Base-by-base conservation (phyloP, 2,329 filamentous ascomycete genomes). In the Botrytis galanthina region DNA sequence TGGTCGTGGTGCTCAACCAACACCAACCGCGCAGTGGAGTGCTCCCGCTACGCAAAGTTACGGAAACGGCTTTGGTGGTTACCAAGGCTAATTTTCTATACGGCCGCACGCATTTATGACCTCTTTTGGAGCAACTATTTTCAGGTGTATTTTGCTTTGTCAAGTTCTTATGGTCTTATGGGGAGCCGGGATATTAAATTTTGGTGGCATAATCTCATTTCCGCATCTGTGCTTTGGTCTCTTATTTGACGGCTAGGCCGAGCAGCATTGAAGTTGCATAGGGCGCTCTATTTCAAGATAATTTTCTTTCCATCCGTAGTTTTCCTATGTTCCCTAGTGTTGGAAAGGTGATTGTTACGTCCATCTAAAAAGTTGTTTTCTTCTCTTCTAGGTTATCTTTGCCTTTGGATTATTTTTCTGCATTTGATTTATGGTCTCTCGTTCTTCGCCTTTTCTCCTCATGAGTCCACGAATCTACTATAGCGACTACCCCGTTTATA, bases 1-100 rank as follows among this genome's bases (percentile, higher is more conserved):
- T 81, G 93, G 93, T 76, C 93, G 94, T 81, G 93, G 93, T 77
- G 87, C 87, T 76, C 87, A 87, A 76, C 80, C 78, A 75, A 78
- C 77, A 66, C 78, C 78, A 44, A 80, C 79, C 75, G 76, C 81
- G 69, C 81, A 82, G 66, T 83, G 82, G 82, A 81, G 79, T 74
- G 88, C 90, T 78, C 85, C 85, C 57, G 86, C 87, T 59, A 88
- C 87, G 76, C 88, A 89, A 81, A 88, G 86, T 81, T 90, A 88
- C 80, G 86, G 86, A 82, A 89, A 88, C 78, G 89, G 88, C 74
- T 91, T 90, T 81, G 86, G 86, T 76, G 82, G 88, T 75, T 91
- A 91, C 82, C 89, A 90, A 82, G 87, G 87, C 76, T 91, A 86
- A 78, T 62, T 51, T 51, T 54, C 42, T 59, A 64, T 44, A 59